Evolutionary conservation across 164 flowering plant genomes (phyloP).

Genomic region (Chimonanthus praecox): DNA sequence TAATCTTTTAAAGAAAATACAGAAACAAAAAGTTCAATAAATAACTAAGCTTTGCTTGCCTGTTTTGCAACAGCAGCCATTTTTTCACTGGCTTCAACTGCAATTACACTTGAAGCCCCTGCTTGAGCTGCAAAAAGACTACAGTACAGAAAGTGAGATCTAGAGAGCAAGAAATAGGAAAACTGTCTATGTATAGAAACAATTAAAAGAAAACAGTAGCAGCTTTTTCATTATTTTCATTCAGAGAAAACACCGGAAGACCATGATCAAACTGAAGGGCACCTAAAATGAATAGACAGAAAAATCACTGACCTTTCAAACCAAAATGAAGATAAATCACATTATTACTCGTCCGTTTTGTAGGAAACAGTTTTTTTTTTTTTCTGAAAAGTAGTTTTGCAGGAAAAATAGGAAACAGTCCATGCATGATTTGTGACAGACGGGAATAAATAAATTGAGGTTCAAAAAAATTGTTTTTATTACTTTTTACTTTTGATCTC

Average conservation of each 20-base stretch:
- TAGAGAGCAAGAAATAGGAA: slow-evolving; percentile 1
- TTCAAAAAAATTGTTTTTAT: background rate
- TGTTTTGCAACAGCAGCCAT: slow-evolving; percentile 86
- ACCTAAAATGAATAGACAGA: no score
- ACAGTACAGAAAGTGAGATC: slow-evolving; percentile 13
- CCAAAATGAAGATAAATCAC: no score
- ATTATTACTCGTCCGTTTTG: no score
- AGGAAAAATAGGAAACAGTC: no score
- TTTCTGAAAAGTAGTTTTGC: no score
- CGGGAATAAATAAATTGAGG: background rate
- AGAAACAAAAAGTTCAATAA: background rate
- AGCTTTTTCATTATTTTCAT: background rate
- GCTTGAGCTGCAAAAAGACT: slow-evolving; percentile 96
- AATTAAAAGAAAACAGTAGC: background rate
- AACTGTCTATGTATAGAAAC: background rate
- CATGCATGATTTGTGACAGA: no score
- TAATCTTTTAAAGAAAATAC: background rate
- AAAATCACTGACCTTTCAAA: no score
- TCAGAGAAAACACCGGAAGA: background rate
- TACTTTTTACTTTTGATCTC: no score
- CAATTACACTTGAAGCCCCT: slow-evolving; percentile 83
- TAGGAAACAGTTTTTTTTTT: no score
- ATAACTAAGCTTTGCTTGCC: slow-evolving; percentile 27
- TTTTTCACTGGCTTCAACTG: slow-evolving; percentile 90
- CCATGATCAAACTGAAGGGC: no score